phyloP scores from a whole-genome alignment of 805 yeast species.

The Kuraishia floccosa region DNA sequence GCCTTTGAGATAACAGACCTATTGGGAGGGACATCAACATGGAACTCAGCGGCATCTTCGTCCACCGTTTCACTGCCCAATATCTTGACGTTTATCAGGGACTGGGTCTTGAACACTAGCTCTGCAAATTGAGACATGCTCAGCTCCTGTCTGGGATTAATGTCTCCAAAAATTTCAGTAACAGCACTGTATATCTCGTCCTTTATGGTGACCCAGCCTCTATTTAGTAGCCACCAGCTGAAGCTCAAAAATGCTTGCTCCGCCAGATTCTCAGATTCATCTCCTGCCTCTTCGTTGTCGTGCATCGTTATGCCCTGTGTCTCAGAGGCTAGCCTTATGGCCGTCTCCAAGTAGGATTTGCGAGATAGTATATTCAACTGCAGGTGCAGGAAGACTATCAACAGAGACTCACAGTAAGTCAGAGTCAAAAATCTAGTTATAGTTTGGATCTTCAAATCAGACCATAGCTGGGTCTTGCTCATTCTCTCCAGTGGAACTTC shows the following conservation, averaged over 20 bases:
- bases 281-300: conserved; percentile 9
- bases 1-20: conserved; percentile 5
- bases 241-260: conserved; percentile 80
- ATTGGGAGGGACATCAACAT: conserved; percentile 1
- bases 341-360: conserved; percentile 71
- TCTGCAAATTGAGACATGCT: conserved; percentile 47
- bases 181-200: conserved; percentile 46
- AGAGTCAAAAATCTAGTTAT: conserved; percentile 64
- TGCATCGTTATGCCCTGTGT: conserved; percentile 19
- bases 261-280: conserved; percentile 31
- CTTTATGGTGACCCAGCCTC: conserved; percentile 63
- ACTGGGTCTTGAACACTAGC: conserved; percentile 26
- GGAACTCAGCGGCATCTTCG: not conserved
- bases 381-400: conserved; percentile 70
- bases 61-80: conserved; percentile 8
- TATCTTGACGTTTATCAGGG: conserved; percentile 17
- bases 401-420: conserved; percentile 53
- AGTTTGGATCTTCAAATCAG: conserved; percentile 64
- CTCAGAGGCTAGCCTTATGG: conserved; percentile 55
- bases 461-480: conserved; percentile 70
- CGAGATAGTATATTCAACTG: conserved; percentile 87
- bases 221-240: conserved; percentile 89
- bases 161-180: conserved; percentile 41
- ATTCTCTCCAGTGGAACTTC: conserved; percentile 14
- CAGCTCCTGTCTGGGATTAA: conserved; percentile 67